phyloP scores from a whole-genome alignment of 2,329 filamentous ascomycete species.

The Fusarium sp. region DNA sequence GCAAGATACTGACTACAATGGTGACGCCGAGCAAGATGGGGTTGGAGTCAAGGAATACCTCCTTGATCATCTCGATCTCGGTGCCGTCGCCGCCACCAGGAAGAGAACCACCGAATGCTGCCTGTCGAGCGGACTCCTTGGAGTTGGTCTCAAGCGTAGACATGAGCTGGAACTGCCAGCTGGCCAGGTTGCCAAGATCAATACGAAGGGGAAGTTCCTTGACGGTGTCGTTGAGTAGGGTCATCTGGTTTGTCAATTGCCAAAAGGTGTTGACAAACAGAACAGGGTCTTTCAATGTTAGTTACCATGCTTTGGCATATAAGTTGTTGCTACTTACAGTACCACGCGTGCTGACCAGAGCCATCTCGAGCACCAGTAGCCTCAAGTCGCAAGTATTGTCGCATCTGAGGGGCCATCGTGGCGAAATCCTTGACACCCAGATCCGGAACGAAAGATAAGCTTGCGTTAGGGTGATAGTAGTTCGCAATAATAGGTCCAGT shows the following conservation, averaged over 20 bases:
- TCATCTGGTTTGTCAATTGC: constrained; percentile 95
- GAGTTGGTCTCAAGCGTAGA: constrained; percentile 87
- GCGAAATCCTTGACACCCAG: constrained; percentile 76
- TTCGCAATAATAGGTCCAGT: constrained; percentile 79
- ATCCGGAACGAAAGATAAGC: constrained; percentile 86
- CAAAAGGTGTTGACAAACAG: constrained; percentile 97
- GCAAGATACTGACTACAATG: constrained; percentile 83
- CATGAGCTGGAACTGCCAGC: constrained; percentile 92
- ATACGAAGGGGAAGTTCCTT: constrained; percentile 84
- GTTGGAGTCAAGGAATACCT: constrained; percentile 93
- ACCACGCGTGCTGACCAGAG: constrained; percentile 91
- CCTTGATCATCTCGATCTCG: constrained; percentile 97
- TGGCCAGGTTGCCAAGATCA: constrained; percentile 81
- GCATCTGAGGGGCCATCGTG: constrained; percentile 76
- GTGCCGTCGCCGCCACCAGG: constrained; percentile 87
- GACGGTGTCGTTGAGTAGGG: constrained; percentile 88
- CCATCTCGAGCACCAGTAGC: constrained; percentile 83
- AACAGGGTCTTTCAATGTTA: constrained; percentile 69
- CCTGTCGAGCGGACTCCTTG: constrained; percentile 83
- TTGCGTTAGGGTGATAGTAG: constrained; percentile 96
- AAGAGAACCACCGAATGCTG: constrained; percentile 77
- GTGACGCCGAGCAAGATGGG: constrained; percentile 89
- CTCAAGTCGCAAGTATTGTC: constrained; percentile 84
- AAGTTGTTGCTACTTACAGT: constrained; percentile 60
- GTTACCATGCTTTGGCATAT: not conserved